Base-by-base conservation (phyloP, 495 filamentous ascomycete genomes). In the Bacidia rubella region DNA sequence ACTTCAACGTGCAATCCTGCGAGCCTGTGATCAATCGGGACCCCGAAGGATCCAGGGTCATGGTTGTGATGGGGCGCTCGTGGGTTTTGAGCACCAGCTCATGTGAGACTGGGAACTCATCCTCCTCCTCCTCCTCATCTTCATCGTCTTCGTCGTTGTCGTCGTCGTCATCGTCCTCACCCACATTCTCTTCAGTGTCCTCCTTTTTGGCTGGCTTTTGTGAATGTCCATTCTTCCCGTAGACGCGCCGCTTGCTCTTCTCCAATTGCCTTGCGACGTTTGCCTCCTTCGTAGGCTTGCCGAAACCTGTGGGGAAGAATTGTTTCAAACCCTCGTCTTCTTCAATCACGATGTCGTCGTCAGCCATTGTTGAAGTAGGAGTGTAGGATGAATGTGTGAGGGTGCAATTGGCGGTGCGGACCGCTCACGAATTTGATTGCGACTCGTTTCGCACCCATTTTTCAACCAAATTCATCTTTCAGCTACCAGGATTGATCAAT, bases 101-200 rank as follows among this genome's bases (percentile, higher is more conserved):
- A 59, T 98, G 92, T 7, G 92, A 93, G 17, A 94, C 81, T 2
- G 92, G 92, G 54, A 85, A 96, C 55, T 92, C 87, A 60, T 95
- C 90, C 41, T 87, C 83, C 12, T 90, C 86, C 19, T 88, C 83
- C 4, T 76, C 73, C 17, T 76, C 71, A 35, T 80, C 75, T 20
- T 78, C 74, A 39, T 76, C 74, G 51, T 73, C 68, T 11, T 74
- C 69, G 35, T 77, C 74, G 47, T 72, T 70, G 26, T 74, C 72
- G 32, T 69, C 58, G 12, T 64, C 48, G 21, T 70, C 61, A 12
- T 42, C 54, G 21, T 56, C 47, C 11, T 57, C 59, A 61, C 67
- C 50, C 43, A 52, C 45, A n/a, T n/a, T n/a, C n/a, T n/a, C n/a
- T n/a, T n/a, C n/a, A n/a, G n/a, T n/a, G n/a, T n/a, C n/a, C n/a